phyloP scores from a whole-genome alignment of 257 asterid species.

The Solanum ahanhuiri region DNA sequence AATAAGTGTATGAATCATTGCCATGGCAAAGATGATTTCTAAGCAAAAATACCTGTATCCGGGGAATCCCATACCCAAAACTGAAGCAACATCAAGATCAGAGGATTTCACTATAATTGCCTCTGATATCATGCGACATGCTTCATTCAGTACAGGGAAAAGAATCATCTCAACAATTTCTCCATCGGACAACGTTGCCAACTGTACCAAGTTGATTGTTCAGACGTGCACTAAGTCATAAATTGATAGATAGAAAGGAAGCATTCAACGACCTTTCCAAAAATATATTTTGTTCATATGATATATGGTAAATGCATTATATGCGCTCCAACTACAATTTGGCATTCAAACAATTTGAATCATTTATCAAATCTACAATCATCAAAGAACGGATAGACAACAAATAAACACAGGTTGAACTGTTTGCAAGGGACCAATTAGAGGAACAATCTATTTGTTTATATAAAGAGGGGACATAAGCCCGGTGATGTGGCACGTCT shows the following conservation, averaged over 20 bases:
- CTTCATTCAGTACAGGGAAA: constrained; percentile 97
- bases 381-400: background rate
- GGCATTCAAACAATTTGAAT: background rate
- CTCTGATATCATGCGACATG: constrained; percentile 85
- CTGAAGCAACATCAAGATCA: constrained; percentile 82
- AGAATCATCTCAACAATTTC: constrained; percentile 92
- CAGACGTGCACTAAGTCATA: background rate
- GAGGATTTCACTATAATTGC: constrained; percentile 86
- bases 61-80: constrained; percentile 99
- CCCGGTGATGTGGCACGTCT: background rate
- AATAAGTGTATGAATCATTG: background rate
- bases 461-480: background rate
- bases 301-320: background rate
- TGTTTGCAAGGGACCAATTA: background rate
- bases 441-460: background rate
- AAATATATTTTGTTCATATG: background rate
- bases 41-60: constrained; percentile 50
- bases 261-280: background rate
- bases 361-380: background rate
- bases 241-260: background rate
- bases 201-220: constrained; percentile 24
- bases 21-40: background rate
- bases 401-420: background rate
- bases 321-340: background rate
- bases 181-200: constrained; percentile 55